These are phyloP conservation scores for Fusarium neocosmosporiellum DNA, from an alignment of 2,329 filamentous ascomycete species.

Conservation along the genomic window DNA sequence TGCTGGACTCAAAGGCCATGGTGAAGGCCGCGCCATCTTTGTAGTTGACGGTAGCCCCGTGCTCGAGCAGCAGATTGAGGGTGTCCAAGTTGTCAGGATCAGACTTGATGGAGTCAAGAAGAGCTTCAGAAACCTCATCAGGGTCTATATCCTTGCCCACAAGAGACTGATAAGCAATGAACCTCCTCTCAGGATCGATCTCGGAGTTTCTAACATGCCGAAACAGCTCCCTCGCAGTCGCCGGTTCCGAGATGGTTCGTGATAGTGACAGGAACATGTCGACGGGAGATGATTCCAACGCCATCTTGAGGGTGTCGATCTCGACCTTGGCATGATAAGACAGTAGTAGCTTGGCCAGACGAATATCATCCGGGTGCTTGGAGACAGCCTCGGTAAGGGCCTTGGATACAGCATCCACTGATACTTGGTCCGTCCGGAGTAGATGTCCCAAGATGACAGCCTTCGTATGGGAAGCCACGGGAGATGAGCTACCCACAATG, in stretches of 20 bases:
- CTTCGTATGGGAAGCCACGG: not conserved
- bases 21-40: not conserved
- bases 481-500: not conserved
- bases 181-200: not conserved
- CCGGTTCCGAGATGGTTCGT: not conserved
- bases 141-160: not conserved
- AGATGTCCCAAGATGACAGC: conserved; percentile 5
- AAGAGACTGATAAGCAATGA: not conserved
- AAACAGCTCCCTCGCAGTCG: not conserved
- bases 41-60: conserved; percentile 6
- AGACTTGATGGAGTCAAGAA: not conserved
- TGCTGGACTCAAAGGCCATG: not conserved
- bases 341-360: not conserved
- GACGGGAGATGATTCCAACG: not conserved
- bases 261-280: not conserved
- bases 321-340: not conserved
- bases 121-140: conserved; percentile 1
- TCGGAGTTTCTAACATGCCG: not conserved
- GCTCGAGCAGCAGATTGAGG: not conserved
- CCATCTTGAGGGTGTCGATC: not conserved
- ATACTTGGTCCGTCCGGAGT: not conserved
- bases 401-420: not conserved
- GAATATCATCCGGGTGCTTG: conserved; percentile 8
- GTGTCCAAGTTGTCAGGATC: not conserved
- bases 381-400: not conserved